phyloP scores from a whole-genome alignment of 768 basidiomycete genomes.

The Pulveroboletus sp. region DNA sequence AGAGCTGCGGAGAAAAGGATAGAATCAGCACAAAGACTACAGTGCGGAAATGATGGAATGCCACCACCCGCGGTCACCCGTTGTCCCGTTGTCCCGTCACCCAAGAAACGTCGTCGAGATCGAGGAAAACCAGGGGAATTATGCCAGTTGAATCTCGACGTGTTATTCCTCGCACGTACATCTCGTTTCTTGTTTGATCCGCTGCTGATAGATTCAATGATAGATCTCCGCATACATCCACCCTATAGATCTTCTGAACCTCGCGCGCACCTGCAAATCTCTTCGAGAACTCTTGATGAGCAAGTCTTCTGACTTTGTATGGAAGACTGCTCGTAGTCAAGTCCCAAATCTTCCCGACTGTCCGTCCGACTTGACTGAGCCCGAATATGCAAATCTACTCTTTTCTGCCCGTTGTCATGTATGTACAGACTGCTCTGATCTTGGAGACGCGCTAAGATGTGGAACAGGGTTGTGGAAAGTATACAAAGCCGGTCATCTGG shows the following conservation, averaged over 20 bases:
- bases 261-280: conserved; percentile 39
- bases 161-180: conserved; percentile 6
- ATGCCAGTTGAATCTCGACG: conserved; percentile 12
- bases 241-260: conserved; percentile 27
- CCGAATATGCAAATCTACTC: conserved; percentile 41
- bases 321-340: conserved; percentile 26
- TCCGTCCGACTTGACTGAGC: conserved; percentile 42
- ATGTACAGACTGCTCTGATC: not conserved
- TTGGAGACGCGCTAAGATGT: not conserved
- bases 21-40: too few relatives aligned
- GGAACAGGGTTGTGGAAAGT: conserved; percentile 8
- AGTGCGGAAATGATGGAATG: too few relatives aligned
- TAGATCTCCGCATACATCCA: conserved; percentile 41
- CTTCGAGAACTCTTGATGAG: conserved; percentile 37
- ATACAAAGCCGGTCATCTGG: not conserved
- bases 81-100: too few relatives aligned
- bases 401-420: conserved; percentile 27
- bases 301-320: conserved; percentile 24
- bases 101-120: too few relatives aligned
- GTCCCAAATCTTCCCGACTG: conserved; percentile 38
- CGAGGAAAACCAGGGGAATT: not conserved
- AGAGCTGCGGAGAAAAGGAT: too few relatives aligned
- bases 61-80: too few relatives aligned
- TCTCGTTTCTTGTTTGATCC: not conserved
- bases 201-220: not conserved